Conservation (phyloP, 2,329 filamentous ascomycete genomes). For the Fusarium sambucinum region DNA sequence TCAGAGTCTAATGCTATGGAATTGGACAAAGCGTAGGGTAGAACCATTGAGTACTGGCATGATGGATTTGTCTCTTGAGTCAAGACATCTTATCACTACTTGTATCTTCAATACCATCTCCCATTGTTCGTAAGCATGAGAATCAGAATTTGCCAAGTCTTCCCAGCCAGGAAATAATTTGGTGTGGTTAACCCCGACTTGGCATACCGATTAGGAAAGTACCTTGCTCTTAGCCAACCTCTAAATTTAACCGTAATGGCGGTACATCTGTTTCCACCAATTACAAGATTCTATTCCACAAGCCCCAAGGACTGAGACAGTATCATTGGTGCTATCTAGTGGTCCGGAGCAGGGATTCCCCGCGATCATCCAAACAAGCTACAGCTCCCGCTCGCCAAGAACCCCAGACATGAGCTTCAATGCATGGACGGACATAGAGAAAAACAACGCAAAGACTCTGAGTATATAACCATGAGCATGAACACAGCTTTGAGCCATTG, state of each 20-base stretch:
- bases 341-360: constrained; percentile 33
- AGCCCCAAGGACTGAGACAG: neutral
- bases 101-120: neutral
- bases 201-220: neutral
- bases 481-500: neutral
- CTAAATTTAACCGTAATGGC: constrained; percentile 27
- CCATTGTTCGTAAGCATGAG: neutral
- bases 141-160: neutral
- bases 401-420: neutral
- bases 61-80: neutral
- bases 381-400: neutral
- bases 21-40: neutral
- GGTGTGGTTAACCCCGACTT: neutral
- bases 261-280: constrained; percentile 13
- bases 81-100: neutral
- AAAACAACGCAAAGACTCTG: neutral
- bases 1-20: neutral
- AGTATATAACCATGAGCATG: constrained; percentile 13
- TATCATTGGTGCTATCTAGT: constrained; percentile 42
- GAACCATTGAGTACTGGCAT: neutral
- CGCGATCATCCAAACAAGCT: constrained; percentile 18
- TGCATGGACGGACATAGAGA: neutral
- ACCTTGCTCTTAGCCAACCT: constrained; percentile 4
- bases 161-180: neutral
- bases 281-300: neutral